These are phyloP conservation scores for Arxiozyma slooffiae DNA, from an alignment of 1,139 yeast species.

Conservation along the genomic window DNA sequence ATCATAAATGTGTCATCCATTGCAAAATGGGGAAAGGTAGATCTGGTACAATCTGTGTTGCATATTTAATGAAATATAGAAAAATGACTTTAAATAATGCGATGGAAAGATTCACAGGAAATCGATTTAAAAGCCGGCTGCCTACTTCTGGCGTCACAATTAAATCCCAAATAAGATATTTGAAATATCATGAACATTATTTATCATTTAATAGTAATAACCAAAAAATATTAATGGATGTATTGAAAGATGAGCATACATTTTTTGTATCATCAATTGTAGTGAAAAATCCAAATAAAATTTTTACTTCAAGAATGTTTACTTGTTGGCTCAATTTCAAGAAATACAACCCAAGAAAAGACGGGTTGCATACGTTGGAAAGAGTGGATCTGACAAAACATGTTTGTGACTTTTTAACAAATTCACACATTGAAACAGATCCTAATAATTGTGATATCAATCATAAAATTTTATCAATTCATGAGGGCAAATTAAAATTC, in stretches of 20 bases:
- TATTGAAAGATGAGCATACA: background rate
- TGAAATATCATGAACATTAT: constrained; percentile 47
- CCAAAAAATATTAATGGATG: constrained; percentile 8
- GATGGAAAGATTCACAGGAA: constrained; percentile 41
- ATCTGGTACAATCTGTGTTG: constrained; percentile 68
- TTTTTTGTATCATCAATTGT: background rate
- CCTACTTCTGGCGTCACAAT: constrained; percentile 66
- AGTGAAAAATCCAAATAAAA: background rate
- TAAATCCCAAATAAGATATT: constrained; percentile 55
- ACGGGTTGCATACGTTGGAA: constrained; percentile 13
- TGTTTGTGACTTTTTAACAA: background rate
- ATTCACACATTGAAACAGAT: background rate
- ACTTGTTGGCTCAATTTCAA: constrained; percentile 15
- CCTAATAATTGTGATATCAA: background rate
- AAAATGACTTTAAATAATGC: constrained; percentile 38
- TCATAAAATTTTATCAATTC: background rate
- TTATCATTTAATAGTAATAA: constrained; percentile 14
- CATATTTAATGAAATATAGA: constrained; percentile 49
- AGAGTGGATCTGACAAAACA: background rate
- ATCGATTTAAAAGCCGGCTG: constrained; percentile 45
- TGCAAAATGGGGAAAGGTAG: constrained; percentile 92
- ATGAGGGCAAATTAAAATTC: background rate
- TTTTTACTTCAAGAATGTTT: background rate
- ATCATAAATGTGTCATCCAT: constrained; percentile 43
- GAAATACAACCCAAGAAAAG: constrained; percentile 15